Evolutionary conservation across 371 early-diverging fungal species (phyloP).

Genomic region (Actinomortierella ambigua): DNA sequence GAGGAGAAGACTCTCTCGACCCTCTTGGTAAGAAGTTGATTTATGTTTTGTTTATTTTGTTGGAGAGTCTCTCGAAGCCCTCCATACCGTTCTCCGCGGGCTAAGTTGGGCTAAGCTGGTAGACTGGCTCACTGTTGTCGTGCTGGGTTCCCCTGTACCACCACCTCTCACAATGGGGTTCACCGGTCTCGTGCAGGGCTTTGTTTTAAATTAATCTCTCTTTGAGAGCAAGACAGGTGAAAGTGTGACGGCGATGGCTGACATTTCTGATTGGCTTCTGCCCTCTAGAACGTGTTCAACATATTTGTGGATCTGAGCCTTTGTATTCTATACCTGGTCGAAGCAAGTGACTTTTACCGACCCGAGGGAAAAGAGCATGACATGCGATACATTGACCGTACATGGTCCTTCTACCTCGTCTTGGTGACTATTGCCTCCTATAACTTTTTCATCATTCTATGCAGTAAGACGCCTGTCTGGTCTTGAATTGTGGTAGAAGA

Average conservation of each 20-base stretch:
- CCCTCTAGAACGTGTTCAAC: constrained; percentile 58
- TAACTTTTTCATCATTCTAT: constrained; percentile 27
- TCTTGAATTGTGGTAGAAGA: too few relatives aligned
- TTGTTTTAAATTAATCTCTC: too few relatives aligned
- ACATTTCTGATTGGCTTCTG: not conserved
- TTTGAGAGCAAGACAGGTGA: too few relatives aligned
- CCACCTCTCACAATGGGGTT: too few relatives aligned
- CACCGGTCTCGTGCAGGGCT: too few relatives aligned
- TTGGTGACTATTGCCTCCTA: constrained; percentile 36
- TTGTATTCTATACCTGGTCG: constrained; percentile 68
- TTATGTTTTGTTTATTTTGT: too few relatives aligned
- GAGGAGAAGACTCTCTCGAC: constrained; percentile 41
- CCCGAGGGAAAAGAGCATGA: constrained; percentile 27
- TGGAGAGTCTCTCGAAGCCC: too few relatives aligned
- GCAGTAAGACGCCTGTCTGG: not conserved
- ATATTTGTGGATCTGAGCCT: constrained; percentile 63
- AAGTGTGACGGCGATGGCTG: too few relatives aligned
- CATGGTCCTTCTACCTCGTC: constrained; percentile 21
- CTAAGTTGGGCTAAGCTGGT: too few relatives aligned
- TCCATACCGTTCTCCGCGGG: too few relatives aligned
- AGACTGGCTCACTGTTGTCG: too few relatives aligned
- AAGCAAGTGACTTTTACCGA: constrained; percentile 56
- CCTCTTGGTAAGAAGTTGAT: constrained; percentile 14
- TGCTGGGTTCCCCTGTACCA: too few relatives aligned
- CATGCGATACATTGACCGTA: constrained; percentile 33